Conservation (phyloP, 176 grass and related monocot species). For the Alloteropsis semialata region DNA sequence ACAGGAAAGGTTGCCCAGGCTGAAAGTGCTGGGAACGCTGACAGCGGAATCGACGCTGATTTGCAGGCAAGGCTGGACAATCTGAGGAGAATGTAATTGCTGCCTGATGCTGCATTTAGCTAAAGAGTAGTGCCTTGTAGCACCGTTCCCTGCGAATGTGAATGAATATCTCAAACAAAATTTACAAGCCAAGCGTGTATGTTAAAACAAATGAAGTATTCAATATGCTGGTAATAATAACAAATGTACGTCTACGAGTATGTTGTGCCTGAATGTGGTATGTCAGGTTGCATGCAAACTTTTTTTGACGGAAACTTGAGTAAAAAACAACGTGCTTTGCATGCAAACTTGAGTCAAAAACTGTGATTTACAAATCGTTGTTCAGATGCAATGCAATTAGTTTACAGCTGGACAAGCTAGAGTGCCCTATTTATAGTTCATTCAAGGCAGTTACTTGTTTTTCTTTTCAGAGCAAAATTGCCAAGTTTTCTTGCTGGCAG, state of each 20-base stretch:
- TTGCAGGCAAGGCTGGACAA: slow-evolving; percentile 71
- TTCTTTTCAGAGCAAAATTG: no score
- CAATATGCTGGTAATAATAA: not conserved
- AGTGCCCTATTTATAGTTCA: no score
- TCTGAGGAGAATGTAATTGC: slow-evolving; percentile 59
- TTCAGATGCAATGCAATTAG: no score
- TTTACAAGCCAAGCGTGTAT: not conserved
- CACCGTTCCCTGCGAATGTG: not conserved
- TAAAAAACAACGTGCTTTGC: no score
- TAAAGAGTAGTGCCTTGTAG: not conserved
- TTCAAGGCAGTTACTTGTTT: no score
- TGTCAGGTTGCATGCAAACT: no score
- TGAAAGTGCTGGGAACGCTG: slow-evolving; percentile 40
- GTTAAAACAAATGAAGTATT: not conserved
- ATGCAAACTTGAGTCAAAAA: no score
- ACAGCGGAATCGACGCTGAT: slow-evolving; percentile 52
- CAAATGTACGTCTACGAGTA: not conserved
- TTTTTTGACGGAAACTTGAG: no score
- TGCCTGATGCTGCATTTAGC: not conserved
- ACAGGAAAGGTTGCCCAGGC: slow-evolving; percentile 54
- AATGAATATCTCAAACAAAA: not conserved
- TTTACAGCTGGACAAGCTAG: no score
- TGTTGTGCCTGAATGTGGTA: not conserved
- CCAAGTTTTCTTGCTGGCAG: no score
- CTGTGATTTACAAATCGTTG: no score